These are phyloP conservation scores for Eucalyptus pumila DNA, from an alignment of 345 rosid species.

Conservation along the genomic window DNA sequence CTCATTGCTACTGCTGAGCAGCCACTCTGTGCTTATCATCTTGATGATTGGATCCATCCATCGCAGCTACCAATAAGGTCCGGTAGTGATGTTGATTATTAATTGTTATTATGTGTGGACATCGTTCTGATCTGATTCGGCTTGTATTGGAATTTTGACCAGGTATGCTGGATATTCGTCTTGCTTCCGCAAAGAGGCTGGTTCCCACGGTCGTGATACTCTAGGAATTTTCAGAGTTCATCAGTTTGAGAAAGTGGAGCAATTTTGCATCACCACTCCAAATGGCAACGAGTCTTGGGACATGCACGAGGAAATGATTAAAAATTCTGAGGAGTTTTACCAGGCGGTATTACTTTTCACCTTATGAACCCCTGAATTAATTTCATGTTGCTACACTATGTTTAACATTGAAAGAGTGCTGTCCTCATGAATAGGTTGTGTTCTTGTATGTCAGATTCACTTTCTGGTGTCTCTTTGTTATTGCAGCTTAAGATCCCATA, in stretches of 20 bases:
- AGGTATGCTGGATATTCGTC: slow-evolving; percentile 97
- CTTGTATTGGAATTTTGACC: neutral
- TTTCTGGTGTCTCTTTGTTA: neutral
- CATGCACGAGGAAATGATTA: slow-evolving; percentile 90
- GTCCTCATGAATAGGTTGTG: neutral
- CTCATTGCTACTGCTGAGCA: slow-evolving; percentile 98
- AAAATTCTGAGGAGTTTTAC: slow-evolving; percentile 86
- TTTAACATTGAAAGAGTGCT: neutral
- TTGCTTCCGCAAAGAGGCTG: slow-evolving; percentile 98
- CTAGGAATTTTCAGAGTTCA: slow-evolving; percentile 97
- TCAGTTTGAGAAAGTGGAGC: slow-evolving; percentile 98
- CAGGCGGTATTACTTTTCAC: slow-evolving; percentile 29
- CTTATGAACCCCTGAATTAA: neutral
- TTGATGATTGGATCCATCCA: slow-evolving; percentile 94
- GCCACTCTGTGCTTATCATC: slow-evolving; percentile 83
- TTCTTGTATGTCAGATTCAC: neutral
- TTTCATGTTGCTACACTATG: neutral
- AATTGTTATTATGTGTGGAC: neutral
- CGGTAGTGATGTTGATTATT: neutral
- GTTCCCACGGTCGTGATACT: slow-evolving; percentile 93
- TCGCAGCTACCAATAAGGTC: slow-evolving; percentile 71
- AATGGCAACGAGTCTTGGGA: slow-evolving; percentile 79
- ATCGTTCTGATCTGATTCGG: neutral
- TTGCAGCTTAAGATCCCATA: slow-evolving; percentile 80
- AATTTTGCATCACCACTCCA: slow-evolving; percentile 85